Conservation (phyloP, 192 early-diverging fungal species). For the Gryganskiella cystojenkinii region DNA sequence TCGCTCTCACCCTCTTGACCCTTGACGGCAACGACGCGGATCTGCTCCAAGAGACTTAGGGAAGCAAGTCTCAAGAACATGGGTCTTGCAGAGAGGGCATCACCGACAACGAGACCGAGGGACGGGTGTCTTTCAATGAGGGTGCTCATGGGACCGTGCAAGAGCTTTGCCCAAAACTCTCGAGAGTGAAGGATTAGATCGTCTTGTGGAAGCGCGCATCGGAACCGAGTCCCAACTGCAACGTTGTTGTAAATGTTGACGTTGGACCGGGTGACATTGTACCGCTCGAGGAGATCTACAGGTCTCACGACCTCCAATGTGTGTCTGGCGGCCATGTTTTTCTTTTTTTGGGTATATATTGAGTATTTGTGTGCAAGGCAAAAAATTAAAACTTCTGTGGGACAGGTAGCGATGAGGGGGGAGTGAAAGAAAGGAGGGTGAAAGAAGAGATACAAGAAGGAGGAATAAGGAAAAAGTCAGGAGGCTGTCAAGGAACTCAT, state of each 20-base stretch:
- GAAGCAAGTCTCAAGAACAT: conserved; percentile 21
- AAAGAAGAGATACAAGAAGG: not conserved
- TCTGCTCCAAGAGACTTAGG: not conserved
- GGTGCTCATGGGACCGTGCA: conserved; percentile 6
- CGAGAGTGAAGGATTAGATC: not conserved
- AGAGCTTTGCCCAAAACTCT: conserved; percentile 15
- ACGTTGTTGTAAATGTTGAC: conserved; percentile 50
- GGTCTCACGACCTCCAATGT: conserved; percentile 25
- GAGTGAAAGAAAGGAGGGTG: too few relatives aligned
- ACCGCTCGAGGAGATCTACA: conserved; percentile 43
- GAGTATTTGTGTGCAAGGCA: not conserved
- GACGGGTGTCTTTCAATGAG: conserved; percentile 16
- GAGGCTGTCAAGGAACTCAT: not conserved
- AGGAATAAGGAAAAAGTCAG: not conserved
- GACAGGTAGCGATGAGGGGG: too few relatives aligned
- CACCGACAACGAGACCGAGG: conserved; percentile 19
- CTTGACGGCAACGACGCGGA: conserved; percentile 5
- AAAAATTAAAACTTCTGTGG: not conserved
- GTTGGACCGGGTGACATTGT: conserved; percentile 43
- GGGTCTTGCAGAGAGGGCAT: conserved; percentile 32
- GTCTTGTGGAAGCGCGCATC: not conserved
- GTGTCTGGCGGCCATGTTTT: not conserved
- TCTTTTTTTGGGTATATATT: not conserved
- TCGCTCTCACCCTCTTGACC: not conserved
- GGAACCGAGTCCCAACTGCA: conserved; percentile 11